Base-by-base conservation (phyloP, 192 early-diverging fungal species). In the Entomortierella beljakovae region DNA sequence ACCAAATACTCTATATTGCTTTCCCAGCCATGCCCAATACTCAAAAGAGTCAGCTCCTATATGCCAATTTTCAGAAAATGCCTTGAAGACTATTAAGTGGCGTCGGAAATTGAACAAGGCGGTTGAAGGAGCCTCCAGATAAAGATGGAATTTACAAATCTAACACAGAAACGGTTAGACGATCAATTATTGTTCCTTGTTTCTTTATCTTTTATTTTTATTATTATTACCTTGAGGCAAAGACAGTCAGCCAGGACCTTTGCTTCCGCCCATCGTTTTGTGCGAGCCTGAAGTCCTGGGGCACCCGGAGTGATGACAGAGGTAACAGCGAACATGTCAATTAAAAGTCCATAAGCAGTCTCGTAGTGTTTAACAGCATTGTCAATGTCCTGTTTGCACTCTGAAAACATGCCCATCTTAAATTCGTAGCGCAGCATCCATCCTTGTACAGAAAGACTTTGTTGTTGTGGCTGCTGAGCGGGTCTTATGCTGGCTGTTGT, bases 11-110 rank as follows among this genome's bases (percentile, higher is more conserved):
- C 90, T 86, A 64, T 91, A 96, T 83, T 95, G 94, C 34, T 89
- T 93, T 6, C 89, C 87, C 7, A 90, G 84, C 94, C 94, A 96
- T 7, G 88, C 79, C 95, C 95, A 97, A 73, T 93, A 97, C 57
- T 94, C 91, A 67, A 90, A 90, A 2, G 94, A 90, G n/a, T 91
- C 90, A 34, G 91, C 91, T 5, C 92, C 92, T 65, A 89, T 77
- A 42, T 82, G 53, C 88, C 85, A 85, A 61, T 86, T 75, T 74
- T 85, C 62, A 52, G 89, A 82, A 84, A 91, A 80, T 3, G 82
- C 66, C 57, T 87, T 84, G 61, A 94, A 87, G 55, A 86, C 61
- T 37, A 81, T 61, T 20, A 96, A 61, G 66, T 97, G 94, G 8
- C 83, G 84, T 35, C 94, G 87, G 16, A 94, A 74, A 62, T 92